Conservation (phyloP, 306 rosid species). For the Arachis stenosperma region DNA sequence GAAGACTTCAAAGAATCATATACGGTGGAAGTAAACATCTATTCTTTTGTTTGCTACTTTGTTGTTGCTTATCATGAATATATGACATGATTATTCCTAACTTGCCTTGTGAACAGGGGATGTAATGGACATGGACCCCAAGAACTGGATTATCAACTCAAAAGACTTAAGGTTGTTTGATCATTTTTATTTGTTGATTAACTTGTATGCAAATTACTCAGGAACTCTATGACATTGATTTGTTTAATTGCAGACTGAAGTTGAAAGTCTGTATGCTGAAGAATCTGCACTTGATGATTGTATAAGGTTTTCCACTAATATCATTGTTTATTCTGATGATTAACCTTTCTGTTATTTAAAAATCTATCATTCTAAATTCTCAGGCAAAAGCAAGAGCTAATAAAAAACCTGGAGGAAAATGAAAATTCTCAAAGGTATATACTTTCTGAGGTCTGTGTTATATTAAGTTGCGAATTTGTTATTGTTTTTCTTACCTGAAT, state of each 20-base stretch:
- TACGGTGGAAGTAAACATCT: constrained; percentile 78
- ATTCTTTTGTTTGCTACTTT: constrained; percentile 8
- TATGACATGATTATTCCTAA: neutral
- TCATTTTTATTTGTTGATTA: constrained; percentile 28
- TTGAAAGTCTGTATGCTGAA: constrained; percentile 56
- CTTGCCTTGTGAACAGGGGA: constrained; percentile 53
- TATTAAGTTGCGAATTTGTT: constrained; percentile 22
- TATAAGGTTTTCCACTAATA: constrained; percentile 59
- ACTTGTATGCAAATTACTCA: constrained; percentile 22
- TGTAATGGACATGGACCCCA: constrained; percentile 42
- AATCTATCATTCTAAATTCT: constrained; percentile 34
- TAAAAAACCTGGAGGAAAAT: constrained; percentile 56
- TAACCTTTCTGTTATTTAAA: constrained; percentile 34
- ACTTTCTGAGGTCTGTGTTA: constrained; percentile 1
- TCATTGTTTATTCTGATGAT: constrained; percentile 26
- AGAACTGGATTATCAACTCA: constrained; percentile 55
- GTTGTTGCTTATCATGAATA: constrained; percentile 35
- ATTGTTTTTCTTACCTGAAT: constrained; percentile 36
- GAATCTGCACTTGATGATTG: constrained; percentile 66
- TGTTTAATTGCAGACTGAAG: constrained; percentile 69
- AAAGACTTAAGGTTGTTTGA: constrained; percentile 50
- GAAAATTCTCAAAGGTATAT: constrained; percentile 59
- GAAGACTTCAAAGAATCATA: constrained; percentile 78
- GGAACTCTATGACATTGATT: constrained; percentile 32
- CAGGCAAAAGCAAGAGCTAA: constrained; percentile 70